These are phyloP conservation scores for Solanum infundibuliforme DNA, from an alignment of 257 asterid species.

Conservation along the genomic window DNA sequence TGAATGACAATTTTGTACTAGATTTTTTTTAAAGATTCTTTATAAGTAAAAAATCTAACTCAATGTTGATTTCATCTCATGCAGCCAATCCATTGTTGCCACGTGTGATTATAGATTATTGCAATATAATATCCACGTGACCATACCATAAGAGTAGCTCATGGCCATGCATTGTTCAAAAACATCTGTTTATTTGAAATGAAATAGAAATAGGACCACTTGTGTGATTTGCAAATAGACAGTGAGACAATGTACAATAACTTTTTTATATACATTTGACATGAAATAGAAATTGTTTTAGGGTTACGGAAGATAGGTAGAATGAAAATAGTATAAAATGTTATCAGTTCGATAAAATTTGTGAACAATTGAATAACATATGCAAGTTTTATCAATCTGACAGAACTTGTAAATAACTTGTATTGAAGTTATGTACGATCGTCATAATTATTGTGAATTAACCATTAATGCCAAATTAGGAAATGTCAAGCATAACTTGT, in stretches of 20 bases:
- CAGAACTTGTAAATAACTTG: background rate
- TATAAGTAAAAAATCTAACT: background rate
- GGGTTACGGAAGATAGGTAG: background rate
- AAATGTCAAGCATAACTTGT: too few relatives aligned
- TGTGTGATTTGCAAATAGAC: background rate
- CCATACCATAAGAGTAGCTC: background rate
- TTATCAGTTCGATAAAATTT: too few relatives aligned
- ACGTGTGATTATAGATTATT: background rate
- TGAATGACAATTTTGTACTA: background rate
- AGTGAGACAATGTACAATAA: background rate
- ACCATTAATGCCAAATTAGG: too few relatives aligned
- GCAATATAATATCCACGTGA: background rate
- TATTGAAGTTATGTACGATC: too few relatives aligned
- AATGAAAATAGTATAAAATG: background rate
- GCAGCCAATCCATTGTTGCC: background rate
- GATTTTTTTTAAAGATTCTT: too few relatives aligned
- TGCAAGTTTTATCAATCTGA: fast-evolving
- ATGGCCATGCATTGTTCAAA: background rate
- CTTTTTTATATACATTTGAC: background rate
- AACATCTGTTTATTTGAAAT: background rate
- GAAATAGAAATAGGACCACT: background rate
- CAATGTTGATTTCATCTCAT: background rate
- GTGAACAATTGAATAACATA: background rate
- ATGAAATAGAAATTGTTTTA: background rate
- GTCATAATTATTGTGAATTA: too few relatives aligned